Evolutionary conservation across 345 rosid species (phyloP).

Genomic region (Salix exigua): DNA sequence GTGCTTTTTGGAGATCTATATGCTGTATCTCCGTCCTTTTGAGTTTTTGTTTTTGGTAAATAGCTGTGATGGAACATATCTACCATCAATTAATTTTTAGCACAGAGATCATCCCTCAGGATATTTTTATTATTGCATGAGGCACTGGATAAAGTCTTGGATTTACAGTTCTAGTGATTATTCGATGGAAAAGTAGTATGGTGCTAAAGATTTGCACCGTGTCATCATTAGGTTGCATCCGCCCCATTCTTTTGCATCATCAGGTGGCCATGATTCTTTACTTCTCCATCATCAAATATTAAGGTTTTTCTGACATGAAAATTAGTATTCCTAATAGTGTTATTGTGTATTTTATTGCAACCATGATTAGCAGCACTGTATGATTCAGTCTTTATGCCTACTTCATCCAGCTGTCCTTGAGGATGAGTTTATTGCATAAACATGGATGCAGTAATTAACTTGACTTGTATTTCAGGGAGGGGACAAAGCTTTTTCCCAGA

Average conservation of each 20-base stretch:
- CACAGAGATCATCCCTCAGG: not conserved
- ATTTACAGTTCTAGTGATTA: not conserved
- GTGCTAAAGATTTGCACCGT: not conserved
- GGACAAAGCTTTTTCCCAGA: conserved; percentile 58
- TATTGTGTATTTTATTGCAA: not conserved
- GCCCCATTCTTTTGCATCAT: not conserved
- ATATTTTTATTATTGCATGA: not conserved
- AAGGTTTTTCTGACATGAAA: not conserved
- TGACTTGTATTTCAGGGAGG: conserved; percentile 50
- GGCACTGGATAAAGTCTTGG: not conserved
- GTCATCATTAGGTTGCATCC: not conserved
- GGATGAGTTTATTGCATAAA: not conserved
- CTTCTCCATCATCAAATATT: not conserved
- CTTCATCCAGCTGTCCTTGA: not conserved
- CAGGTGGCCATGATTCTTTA: not conserved
- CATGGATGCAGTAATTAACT: not conserved
- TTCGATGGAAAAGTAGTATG: not conserved
- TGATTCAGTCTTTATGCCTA: not conserved
- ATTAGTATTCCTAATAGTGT: not conserved
- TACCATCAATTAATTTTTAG: not conserved
- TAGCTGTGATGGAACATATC: not conserved
- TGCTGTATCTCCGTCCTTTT: not conserved
- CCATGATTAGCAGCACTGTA: not conserved
- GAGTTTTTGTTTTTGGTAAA: not conserved
- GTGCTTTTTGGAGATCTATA: conserved; percentile 2